Evolutionary conservation across 208 protist genomes (phyloP).

Genomic region (Blechomonas ayalai): DNA sequence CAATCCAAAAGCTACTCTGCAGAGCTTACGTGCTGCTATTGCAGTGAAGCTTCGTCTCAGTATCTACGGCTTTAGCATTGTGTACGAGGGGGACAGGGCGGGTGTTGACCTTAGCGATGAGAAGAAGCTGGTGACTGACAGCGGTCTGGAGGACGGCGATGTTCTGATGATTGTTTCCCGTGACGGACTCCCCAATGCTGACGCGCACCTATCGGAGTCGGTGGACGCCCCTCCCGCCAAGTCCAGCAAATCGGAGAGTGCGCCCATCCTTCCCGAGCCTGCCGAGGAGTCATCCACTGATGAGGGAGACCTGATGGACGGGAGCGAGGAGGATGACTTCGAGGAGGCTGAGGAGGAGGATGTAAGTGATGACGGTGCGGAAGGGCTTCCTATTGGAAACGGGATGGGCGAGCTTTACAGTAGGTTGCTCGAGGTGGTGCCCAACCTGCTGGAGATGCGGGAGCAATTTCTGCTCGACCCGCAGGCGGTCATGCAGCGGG

Average conservation of each 20-base stretch:
- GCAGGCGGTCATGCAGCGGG: constrained; percentile 56
- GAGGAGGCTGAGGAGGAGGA: constrained; percentile 22
- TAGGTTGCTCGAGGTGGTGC: constrained; percentile 43
- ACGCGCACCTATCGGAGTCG: too few species aligned
- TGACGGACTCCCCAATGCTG: too few species aligned
- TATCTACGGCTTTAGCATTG: constrained; percentile 46
- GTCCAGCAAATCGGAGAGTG: too few species aligned
- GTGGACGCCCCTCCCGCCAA: too few species aligned
- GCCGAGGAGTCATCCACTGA: too few species aligned
- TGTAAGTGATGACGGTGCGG: constrained; percentile 10
- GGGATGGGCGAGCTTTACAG: constrained; percentile 39
- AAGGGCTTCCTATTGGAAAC: constrained; percentile 1
- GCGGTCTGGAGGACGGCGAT: constrained; percentile 65
- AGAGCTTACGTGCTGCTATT: constrained; percentile 60
- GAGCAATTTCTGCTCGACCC: constrained; percentile 68
- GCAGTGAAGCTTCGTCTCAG: constrained; percentile 67
- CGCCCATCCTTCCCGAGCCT: too few species aligned
- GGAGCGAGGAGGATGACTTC: constrained; percentile 8
- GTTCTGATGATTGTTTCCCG: constrained; percentile 40
- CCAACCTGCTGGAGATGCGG: constrained; percentile 73
- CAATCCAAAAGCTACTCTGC: constrained; percentile 66
- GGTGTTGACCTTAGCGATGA: constrained; percentile 46
- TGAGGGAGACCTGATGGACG: not conserved
- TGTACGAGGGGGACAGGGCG: not conserved
- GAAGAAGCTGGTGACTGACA: constrained; percentile 43